Evolutionary conservation across 2,329 filamentous ascomycete genomes (phyloP).

Genomic region (Fusarium bactridioides): DNA sequence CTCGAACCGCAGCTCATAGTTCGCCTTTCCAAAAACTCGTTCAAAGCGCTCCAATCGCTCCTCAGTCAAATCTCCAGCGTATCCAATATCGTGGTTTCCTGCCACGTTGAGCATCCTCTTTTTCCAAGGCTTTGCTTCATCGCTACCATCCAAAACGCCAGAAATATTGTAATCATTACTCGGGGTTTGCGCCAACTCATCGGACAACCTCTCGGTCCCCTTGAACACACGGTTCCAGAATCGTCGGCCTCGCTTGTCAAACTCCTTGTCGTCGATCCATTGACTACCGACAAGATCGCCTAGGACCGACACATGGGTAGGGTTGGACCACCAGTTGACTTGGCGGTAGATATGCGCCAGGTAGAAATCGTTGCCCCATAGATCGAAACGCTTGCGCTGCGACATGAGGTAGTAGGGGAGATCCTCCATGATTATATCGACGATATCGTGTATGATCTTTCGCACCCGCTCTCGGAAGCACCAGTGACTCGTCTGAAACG

Average conservation of each 20-base stretch:
- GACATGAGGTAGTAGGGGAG: constrained; percentile 71
- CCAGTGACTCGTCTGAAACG: constrained; percentile 55
- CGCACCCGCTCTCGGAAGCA: constrained; percentile 62
- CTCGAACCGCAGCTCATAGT: constrained; percentile 86
- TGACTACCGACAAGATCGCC: constrained; percentile 94
- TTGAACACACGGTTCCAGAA: constrained; percentile 85
- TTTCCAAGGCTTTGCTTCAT: constrained; percentile 68
- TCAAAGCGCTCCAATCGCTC: constrained; percentile 83
- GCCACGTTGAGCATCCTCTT: constrained; percentile 85
- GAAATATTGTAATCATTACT: constrained; percentile 58
- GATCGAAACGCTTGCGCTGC: constrained; percentile 81
- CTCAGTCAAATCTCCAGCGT: constrained; percentile 88
- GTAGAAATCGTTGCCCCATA: constrained; percentile 94
- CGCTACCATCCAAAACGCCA: constrained; percentile 56
- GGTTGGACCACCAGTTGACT: constrained; percentile 81
- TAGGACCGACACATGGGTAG: constrained; percentile 87
- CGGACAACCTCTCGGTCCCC: constrained; percentile 69
- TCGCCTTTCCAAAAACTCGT: constrained; percentile 81
- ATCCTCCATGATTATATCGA: constrained; percentile 73
- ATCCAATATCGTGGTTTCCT: constrained; percentile 96
- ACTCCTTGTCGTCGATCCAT: constrained; percentile 90
- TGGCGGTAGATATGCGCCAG: constrained; percentile 90
- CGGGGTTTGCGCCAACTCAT: constrained; percentile 61
- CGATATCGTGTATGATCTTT: constrained; percentile 62
- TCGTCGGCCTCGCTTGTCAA: constrained; percentile 72